Conservation (phyloP, 805 yeast genomes). For the Barnettozyma siamensis region DNA sequence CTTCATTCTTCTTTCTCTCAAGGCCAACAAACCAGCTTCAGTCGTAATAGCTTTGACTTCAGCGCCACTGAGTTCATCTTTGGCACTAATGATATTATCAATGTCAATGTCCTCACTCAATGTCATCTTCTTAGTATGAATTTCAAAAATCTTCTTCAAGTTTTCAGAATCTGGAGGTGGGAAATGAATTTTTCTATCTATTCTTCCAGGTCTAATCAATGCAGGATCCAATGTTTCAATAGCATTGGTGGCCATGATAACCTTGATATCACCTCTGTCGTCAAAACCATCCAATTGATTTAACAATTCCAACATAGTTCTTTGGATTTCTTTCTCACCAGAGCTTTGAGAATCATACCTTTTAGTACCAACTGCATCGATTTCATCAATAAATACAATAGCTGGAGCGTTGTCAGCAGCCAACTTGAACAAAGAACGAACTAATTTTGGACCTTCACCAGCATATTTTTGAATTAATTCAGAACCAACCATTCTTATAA, state of each 20-base stretch:
- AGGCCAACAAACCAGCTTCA: conserved; percentile 92
- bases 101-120: conserved; percentile 81
- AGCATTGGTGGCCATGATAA: conserved; percentile 96
- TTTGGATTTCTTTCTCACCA: conserved; percentile 95
- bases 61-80: conserved; percentile 95
- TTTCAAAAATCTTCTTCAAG: conserved; percentile 84
- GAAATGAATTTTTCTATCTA: conserved; percentile 90
- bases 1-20: conserved; percentile 96
- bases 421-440: conserved; percentile 90
- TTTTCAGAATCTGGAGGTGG: conserved; percentile 94
- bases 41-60: conserved; percentile 97
- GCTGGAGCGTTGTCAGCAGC: conserved; percentile 98
- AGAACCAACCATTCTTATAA: conserved; percentile 92
- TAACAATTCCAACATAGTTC: conserved; percentile 93
- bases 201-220: conserved; percentile 93
- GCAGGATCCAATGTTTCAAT: conserved; percentile 95
- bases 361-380: conserved; percentile 98
- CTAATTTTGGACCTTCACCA: conserved; percentile 96
- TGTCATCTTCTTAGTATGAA: conserved; percentile 92
- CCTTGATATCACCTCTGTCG: conserved; percentile 95
- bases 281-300: conserved; percentile 97
- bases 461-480: conserved; percentile 94
- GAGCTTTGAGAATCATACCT: conserved; percentile 87
- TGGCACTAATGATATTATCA: conserved; percentile 81
- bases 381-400: conserved; percentile 97